These are phyloP conservation scores for Neofusicoccum parvum DNA, from an alignment of 2,329 filamentous ascomycete species.

Conservation along the genomic window DNA sequence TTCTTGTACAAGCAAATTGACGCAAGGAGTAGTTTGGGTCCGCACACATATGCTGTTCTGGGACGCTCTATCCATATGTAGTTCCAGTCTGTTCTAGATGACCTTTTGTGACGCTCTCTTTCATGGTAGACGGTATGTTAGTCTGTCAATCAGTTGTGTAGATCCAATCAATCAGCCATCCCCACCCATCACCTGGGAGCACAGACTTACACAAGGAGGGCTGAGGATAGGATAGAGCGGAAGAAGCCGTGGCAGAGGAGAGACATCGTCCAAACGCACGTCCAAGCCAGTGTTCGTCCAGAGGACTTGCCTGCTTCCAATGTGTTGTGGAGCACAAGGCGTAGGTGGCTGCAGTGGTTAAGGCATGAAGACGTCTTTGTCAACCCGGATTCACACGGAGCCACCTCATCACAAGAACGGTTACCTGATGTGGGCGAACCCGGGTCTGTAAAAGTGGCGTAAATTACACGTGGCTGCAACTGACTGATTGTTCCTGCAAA, in stretches of 20 bases:
- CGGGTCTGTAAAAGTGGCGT: not conserved
- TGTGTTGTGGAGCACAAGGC: not conserved
- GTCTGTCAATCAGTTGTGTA: too few relatives aligned
- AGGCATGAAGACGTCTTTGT: slow-evolving; percentile 2
- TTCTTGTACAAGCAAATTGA: not conserved
- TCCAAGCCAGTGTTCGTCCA: not conserved
- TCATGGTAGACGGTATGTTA: too few relatives aligned
- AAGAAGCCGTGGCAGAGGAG: not conserved
- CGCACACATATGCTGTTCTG: too few relatives aligned
- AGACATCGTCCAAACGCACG: not conserved
- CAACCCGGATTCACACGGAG: not conserved
- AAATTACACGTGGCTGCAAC: not conserved
- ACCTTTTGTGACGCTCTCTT: too few relatives aligned
- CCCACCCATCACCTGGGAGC: too few relatives aligned
- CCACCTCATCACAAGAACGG: slow-evolving; percentile 13
- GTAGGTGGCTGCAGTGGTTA: not conserved
- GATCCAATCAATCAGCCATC: too few relatives aligned
- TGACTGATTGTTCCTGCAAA: not conserved
- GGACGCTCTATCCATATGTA: too few relatives aligned
- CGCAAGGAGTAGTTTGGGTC: not conserved
- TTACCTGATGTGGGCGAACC: not conserved
- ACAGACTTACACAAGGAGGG: too few relatives aligned
- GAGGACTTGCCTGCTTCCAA: not conserved
- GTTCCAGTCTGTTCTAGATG: too few relatives aligned
- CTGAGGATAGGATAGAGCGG: too few relatives aligned